Percentiles rank a stretch among this genome's conserved stretches.
Evolutionary conservation across 257 asterid species (phyloP).

Genomic region (Vinca minor): DNA sequence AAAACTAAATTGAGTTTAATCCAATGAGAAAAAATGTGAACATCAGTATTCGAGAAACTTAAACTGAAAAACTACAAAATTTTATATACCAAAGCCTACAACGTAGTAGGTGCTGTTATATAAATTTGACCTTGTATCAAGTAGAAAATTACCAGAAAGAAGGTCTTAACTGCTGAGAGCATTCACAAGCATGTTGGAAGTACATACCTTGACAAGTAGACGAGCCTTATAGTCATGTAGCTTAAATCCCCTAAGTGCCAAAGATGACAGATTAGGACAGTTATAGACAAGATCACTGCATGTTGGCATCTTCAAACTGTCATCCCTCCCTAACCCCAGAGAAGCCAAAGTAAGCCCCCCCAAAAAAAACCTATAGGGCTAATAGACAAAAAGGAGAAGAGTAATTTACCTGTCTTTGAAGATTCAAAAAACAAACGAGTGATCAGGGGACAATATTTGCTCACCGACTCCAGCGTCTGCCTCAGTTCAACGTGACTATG

Average conservation of each 20-base stretch:
- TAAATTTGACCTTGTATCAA: not conserved
- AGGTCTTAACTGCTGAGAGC: not conserved
- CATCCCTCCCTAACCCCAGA: conserved; percentile 59
- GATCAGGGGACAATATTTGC: conserved; percentile 55
- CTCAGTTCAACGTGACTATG: conserved; percentile 57
- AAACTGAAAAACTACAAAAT: not conserved
- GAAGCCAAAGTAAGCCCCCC: conserved; percentile 21
- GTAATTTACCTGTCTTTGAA: conserved; percentile 50
- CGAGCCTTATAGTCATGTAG: conserved; percentile 56
- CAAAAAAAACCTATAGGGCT: conserved; percentile 15
- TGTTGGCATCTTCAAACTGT: conserved; percentile 59
- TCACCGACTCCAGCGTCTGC: conserved; percentile 64
- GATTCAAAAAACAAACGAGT: conserved; percentile 75
- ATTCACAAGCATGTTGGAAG: not conserved
- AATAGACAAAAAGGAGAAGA: conserved; percentile 6
- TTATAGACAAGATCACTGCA: conserved; percentile 54
- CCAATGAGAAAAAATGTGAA: not conserved
- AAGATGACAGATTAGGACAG: conserved; percentile 52
- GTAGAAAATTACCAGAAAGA: not conserved
- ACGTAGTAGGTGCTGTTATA: not conserved
- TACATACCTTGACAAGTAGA: conserved; percentile 57
- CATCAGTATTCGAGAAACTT: not conserved
- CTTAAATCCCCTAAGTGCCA: conserved; percentile 72
- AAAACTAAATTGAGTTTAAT: not conserved
- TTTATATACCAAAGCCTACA: not conserved